Evolutionary conservation across 345 rosid species (phyloP).

Genomic region (Syzygium oleosum): DNA sequence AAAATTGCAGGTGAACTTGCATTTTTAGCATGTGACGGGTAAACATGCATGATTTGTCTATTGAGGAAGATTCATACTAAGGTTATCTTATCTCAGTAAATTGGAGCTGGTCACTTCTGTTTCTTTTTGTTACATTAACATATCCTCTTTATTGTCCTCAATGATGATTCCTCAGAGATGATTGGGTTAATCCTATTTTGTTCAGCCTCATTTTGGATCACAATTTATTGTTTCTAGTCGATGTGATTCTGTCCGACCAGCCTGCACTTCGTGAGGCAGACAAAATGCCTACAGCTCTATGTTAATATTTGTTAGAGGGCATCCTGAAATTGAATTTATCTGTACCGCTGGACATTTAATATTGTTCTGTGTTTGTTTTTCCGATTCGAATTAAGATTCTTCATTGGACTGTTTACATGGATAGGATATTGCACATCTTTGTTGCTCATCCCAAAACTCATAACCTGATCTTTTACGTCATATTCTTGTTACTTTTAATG

Average conservation of each 20-base stretch:
- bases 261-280: background rate
- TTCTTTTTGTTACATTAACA: background rate
- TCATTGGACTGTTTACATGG: background rate
- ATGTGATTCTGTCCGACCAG: background rate
- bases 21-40: background rate
- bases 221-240: background rate
- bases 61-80: background rate
- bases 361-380: background rate
- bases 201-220: background rate
- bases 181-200: constrained; percentile 1
- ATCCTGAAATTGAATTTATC: background rate
- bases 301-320: background rate
- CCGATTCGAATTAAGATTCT: background rate
- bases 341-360: background rate
- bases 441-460: background rate
- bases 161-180: background rate
- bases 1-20: background rate
- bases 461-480: too few species aligned
- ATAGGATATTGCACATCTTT: background rate
- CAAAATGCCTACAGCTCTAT: background rate
- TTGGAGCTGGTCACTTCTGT: background rate
- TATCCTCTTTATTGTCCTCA: background rate
- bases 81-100: background rate
- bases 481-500: background rate
- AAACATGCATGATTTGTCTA: background rate